phyloP scores from a whole-genome alignment of 345 rosid species.

The Mercurialis annua region DNA sequence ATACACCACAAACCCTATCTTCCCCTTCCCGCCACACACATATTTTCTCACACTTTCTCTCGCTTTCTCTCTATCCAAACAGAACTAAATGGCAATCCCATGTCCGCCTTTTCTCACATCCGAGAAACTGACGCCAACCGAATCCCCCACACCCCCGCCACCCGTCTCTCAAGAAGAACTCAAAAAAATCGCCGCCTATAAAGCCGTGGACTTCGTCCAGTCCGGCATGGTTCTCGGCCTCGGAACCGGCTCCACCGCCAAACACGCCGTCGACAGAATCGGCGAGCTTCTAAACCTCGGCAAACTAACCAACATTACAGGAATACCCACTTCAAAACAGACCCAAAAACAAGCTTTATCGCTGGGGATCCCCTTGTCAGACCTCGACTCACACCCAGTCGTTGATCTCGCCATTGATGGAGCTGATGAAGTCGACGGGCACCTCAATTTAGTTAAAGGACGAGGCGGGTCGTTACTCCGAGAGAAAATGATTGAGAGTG shows the following conservation, averaged over 20 bases:
- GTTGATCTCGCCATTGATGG: conserved; percentile 93
- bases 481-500: conserved; percentile 95
- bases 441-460: conserved; percentile 80
- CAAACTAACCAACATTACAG: conserved; percentile 57
- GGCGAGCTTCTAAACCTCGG: conserved; percentile 76
- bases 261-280: conserved; percentile 87
- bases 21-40: conserved; percentile 2
- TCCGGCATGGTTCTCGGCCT: conserved; percentile 99
- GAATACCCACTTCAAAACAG: conserved; percentile 80
- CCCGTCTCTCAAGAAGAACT: conserved; percentile 70
- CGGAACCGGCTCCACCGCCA: conserved; percentile 97
- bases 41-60: neutral
- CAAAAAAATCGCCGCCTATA: conserved; percentile 75
- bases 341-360: conserved; percentile 80
- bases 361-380: conserved; percentile 73
- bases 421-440: conserved; percentile 90
- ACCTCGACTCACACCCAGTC: conserved; percentile 63
- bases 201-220: conserved; percentile 84
- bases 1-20: neutral
- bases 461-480: conserved; percentile 87
- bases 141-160: conserved; percentile 17
- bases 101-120: conserved; percentile 19
- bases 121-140: conserved; percentile 16
- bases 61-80: neutral
- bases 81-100: conserved; percentile 13